A percentile compares a stretch with the other conserved stretches of the same genome.
Evolutionary conservation across 2,329 filamentous ascomycete genomes (phyloP).

Genomic region (Botrytis tulipae): DNA sequence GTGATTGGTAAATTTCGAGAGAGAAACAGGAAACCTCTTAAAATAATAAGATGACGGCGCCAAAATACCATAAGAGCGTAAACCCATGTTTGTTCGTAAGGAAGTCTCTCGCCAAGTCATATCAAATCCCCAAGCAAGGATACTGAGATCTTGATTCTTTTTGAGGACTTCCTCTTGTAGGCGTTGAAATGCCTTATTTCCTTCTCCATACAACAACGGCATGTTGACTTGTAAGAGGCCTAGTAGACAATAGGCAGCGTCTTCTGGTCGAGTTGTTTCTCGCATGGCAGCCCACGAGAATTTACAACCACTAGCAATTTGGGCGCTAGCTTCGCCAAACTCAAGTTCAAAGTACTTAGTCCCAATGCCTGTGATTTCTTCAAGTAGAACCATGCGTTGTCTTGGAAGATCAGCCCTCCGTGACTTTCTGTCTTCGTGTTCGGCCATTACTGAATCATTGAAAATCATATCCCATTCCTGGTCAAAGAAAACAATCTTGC

Average conservation of each 20-base stretch:
- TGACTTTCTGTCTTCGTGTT: not conserved
- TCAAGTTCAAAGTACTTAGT: not conserved
- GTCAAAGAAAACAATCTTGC: slow-evolving; percentile 1
- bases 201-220: slow-evolving; percentile 1
- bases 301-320: not conserved
- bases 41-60: not conserved
- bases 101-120: not conserved
- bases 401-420: not conserved
- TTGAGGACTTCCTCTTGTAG: slow-evolving; percentile 14
- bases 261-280: slow-evolving; percentile 12
- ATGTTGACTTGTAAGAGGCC: slow-evolving; percentile 12
- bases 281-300: slow-evolving; percentile 6
- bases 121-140: slow-evolving; percentile 16
- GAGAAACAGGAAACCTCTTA: not conserved
- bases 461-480: not conserved
- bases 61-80: not conserved
- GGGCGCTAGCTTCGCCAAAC: not conserved
- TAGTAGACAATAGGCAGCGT: slow-evolving; percentile 16
- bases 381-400: not conserved
- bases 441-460: not conserved
- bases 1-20: not conserved
- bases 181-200: not conserved
- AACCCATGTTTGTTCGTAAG: not conserved
- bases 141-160: slow-evolving; percentile 1
- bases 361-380: not conserved